Conservation (phyloP, 495 filamentous ascomycete genomes). For the Acidomyces sp. region DNA sequence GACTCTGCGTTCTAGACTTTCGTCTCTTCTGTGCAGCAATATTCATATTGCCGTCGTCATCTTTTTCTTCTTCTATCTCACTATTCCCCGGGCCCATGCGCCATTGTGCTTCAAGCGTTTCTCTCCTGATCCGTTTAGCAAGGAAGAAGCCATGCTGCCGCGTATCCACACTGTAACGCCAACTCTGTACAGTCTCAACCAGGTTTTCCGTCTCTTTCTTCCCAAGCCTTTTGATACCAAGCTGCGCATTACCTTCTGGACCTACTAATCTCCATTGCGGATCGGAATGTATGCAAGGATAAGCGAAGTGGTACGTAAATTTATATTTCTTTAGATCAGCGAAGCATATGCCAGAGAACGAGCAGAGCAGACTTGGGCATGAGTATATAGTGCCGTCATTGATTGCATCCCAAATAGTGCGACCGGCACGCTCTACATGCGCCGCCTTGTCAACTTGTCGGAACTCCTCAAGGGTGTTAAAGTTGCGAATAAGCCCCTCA, state of each 20-base stretch:
- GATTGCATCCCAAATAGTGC: slow-evolving; percentile 94
- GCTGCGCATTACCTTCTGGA: slow-evolving; percentile 19
- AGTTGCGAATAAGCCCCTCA: slow-evolving; percentile 88
- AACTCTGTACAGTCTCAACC: slow-evolving; percentile 68
- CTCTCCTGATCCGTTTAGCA: slow-evolving; percentile 51
- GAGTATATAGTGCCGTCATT: slow-evolving; percentile 91
- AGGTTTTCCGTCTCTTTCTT: slow-evolving; percentile 56
- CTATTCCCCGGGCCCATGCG: slow-evolving; percentile 13
- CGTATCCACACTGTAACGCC: slow-evolving; percentile 65
- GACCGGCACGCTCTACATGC: slow-evolving; percentile 59
- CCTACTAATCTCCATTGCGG: slow-evolving; percentile 51
- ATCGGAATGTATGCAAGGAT: slow-evolving; percentile 80
- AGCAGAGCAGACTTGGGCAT: slow-evolving; percentile 76
- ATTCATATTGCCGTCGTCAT: slow-evolving; percentile 17
- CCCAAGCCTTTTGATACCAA: slow-evolving; percentile 39
- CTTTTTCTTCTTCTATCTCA: slow-evolving; percentile 19
- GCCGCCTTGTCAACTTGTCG: slow-evolving; percentile 56
- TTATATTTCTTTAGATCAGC: slow-evolving; percentile 93
- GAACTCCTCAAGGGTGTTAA: slow-evolving; percentile 93
- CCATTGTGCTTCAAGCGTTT: slow-evolving; percentile 10
- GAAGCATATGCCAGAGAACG: slow-evolving; percentile 81
- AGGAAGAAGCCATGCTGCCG: slow-evolving; percentile 90
- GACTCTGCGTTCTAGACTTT: slow-evolving; percentile 29
- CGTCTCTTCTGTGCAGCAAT: slow-evolving; percentile 21
- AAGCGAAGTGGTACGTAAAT: slow-evolving; percentile 91